These are phyloP conservation scores for Capsicum pubescens DNA, from an alignment of 257 asterid genomes.

Conservation along the genomic window DNA sequence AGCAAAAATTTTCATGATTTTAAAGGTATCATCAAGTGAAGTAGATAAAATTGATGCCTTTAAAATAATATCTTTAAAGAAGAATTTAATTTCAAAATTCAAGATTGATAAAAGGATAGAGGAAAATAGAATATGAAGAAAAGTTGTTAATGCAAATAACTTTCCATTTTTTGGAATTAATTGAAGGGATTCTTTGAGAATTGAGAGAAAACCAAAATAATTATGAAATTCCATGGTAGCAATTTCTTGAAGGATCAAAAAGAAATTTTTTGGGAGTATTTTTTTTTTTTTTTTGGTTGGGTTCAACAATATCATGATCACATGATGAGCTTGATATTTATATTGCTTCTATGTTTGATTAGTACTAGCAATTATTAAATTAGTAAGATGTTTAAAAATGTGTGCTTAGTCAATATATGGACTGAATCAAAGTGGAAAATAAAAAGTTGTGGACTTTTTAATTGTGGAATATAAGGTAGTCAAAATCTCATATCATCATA, in stretches of 20 bases:
- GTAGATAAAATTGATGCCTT: constrained; percentile 9
- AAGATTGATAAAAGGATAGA: constrained; percentile 34
- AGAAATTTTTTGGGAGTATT: neutral
- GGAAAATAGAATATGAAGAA: constrained; percentile 33
- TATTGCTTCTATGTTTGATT: neutral
- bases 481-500: neutral
- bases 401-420: neutral
- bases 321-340: constrained; percentile 1
- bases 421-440: neutral
- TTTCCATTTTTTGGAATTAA: constrained; percentile 41
- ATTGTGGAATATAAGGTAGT: neutral
- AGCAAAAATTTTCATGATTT: constrained; percentile 7
- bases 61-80: constrained; percentile 34
- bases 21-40: constrained; percentile 11
- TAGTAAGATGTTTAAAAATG: neutral
- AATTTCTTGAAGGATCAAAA: neutral
- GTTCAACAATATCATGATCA: neutral
- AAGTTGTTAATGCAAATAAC: constrained; percentile 30
- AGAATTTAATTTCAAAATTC: constrained; percentile 32
- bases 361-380: neutral
- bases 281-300: neutral
- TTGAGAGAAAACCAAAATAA: constrained; percentile 30
- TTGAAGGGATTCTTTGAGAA: constrained; percentile 42
- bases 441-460: neutral
- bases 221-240: constrained; percentile 11